Percentiles rank a stretch among this genome's conserved stretches.
Conservation (phyloP, 768 basidiomycete genomes). For the Agaricus subrufescens region DNA sequence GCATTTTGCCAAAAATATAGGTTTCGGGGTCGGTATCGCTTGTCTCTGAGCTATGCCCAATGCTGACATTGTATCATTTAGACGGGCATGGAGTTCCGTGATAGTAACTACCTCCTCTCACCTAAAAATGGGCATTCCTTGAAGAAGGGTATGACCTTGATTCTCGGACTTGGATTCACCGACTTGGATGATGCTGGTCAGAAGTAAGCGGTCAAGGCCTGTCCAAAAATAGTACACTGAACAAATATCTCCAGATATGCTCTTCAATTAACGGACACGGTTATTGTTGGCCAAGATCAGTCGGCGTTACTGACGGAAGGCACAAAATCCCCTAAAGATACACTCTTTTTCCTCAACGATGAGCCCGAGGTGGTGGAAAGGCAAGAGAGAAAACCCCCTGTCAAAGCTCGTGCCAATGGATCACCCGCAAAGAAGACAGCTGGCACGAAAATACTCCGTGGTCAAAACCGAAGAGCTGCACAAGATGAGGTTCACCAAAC, state of each 20-base stretch:
- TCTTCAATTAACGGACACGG: conserved; percentile 83
- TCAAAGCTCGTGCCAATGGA: conserved; percentile 54
- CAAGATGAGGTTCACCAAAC: conserved; percentile 82
- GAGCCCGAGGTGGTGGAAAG: conserved; percentile 57
- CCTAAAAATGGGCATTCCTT: conserved; percentile 72
- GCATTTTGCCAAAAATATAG: conserved; percentile 83
- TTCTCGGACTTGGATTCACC: conserved; percentile 79
- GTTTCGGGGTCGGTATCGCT: conserved; percentile 70
- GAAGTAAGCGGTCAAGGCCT: conserved; percentile 45
- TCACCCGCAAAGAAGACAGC: conserved; percentile 72
- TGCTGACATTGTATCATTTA: conserved; percentile 23
- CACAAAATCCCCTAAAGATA: conserved; percentile 78
- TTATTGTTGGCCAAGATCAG: conserved; percentile 66
- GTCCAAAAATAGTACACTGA: not conserved
- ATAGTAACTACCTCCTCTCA: conserved; percentile 78
- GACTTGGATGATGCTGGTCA: conserved; percentile 76
- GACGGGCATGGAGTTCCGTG: conserved; percentile 96
- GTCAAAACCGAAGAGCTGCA: conserved; percentile 84
- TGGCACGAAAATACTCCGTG: conserved; percentile 82
- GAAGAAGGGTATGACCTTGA: conserved; percentile 80
- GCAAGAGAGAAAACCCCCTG: conserved; percentile 54
- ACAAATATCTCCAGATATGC: conserved; percentile 60
- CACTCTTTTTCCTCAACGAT: conserved; percentile 76
- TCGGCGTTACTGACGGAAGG: conserved; percentile 78
- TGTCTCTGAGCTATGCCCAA: not conserved